These are phyloP conservation scores for Phytophthora capsici DNA, from an alignment of 352 stramenopile genomes.

Conservation along the genomic window DNA sequence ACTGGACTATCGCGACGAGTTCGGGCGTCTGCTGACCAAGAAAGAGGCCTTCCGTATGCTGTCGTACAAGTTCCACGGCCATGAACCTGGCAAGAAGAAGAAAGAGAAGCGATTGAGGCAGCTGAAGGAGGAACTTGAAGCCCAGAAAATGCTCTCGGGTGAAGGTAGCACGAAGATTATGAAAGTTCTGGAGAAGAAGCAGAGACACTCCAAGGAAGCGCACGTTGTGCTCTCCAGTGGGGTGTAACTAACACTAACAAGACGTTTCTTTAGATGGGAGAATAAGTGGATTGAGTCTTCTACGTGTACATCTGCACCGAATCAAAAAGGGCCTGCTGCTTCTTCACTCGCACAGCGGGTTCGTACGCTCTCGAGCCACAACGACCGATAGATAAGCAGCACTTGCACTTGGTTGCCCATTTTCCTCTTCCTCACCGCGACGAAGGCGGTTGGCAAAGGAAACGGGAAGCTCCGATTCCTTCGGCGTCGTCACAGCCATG, in stretches of 20 bases:
- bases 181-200: constrained; percentile 86
- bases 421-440: constrained; percentile 24
- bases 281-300: constrained; percentile 27
- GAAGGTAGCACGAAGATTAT: constrained; percentile 88
- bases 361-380: constrained; percentile 62
- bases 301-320: constrained; percentile 36
- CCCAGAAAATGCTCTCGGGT: constrained; percentile 76
- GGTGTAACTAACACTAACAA: constrained; percentile 32
- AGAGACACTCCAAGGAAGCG: constrained; percentile 81
- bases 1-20: constrained; percentile 98
- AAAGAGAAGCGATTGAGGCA: constrained; percentile 94
- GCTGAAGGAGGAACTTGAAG: constrained; percentile 82
- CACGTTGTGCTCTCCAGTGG: constrained; percentile 84
- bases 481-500: constrained; percentile 49
- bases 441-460: constrained; percentile 53
- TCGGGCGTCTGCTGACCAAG: constrained; percentile 95
- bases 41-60: constrained; percentile 98
- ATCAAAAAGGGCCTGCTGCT: constrained; percentile 26
- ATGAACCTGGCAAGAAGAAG: constrained; percentile 97
- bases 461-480: constrained; percentile 45
- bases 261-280: constrained; percentile 15
- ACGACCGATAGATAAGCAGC: constrained; percentile 62
- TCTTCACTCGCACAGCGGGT: constrained; percentile 60
- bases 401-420: constrained; percentile 26
- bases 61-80: constrained; percentile 99